Base-by-base conservation (phyloP, 2,329 filamentous ascomycete genomes). In the Talaromyces sp. region DNA sequence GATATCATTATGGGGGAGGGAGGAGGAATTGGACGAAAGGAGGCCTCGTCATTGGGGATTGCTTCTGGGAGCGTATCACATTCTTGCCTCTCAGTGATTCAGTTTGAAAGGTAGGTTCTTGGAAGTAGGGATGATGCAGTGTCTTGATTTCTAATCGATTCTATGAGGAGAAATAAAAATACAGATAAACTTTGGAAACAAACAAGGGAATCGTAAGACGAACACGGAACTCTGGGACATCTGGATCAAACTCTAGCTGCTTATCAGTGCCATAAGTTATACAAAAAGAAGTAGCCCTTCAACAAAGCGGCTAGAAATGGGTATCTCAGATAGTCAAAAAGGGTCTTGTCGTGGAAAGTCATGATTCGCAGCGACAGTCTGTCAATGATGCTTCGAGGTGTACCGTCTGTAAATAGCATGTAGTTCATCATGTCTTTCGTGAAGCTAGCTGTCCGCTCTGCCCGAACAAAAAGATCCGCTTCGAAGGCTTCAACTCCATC, bases 261-360 rank as follows among this genome's bases (percentile, higher is more conserved):
- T 20, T 48, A 33, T 40, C 30, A 50, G 24, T 49, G 29, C 4
- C 29, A 46, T 17, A 45, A 16, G 16, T 37, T 45, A 19, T 49
- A 36, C n/a, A 47, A 14, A 11, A 44, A 51, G 36, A 39, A 54
- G 22, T 44, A 54, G 4, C 19, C 9, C 19, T 48, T 56, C 14
- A 47, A 4, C 1, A 20, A 24, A 8, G 35, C 45, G 10, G 29
- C 7, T n/a, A 52, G 14, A 9, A 55, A 14, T 30, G 49, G 42
- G 17, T 49, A 47, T 19, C 20, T 45, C 13, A 49, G 11, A 29
- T 37, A 36, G 4, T 16, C 22, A 3, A 51, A 22, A 3, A 42
- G 2, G 2, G 33, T 44, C n/a, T 20, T 47, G 9, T 52, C 19
- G 7, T 55, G 30, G 10, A 46, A 54, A 0, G 14, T 55, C 27